Percentiles rank a stretch among this genome's conserved stretches.
Conservation (phyloP, 1,284 basidiomycete genomes). For the Cryptococcus hybrid region DNA sequence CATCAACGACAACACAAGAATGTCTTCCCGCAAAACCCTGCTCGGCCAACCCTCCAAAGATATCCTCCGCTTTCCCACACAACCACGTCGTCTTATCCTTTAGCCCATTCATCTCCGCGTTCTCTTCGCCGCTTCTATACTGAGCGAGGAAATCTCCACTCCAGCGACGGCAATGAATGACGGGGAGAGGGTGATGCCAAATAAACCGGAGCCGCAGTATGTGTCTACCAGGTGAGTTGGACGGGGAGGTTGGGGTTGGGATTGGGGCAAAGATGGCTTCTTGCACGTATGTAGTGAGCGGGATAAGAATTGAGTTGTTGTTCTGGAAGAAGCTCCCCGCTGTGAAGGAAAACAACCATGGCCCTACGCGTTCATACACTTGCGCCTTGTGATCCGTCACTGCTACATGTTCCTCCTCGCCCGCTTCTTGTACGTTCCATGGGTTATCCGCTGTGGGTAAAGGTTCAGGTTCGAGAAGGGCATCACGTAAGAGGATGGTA, state of each 20-base stretch:
- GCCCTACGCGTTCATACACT: constrained; percentile 81
- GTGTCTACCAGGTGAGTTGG: constrained; percentile 86
- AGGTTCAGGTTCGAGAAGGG: constrained; percentile 53
- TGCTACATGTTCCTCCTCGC: constrained; percentile 64
- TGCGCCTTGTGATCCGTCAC: constrained; percentile 77
- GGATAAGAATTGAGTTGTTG: constrained; percentile 87
- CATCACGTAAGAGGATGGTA: constrained; percentile 88
- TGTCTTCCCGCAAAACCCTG: constrained; percentile 39
- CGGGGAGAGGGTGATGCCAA: constrained; percentile 81
- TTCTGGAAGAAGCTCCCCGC: constrained; percentile 97
- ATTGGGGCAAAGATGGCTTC: constrained; percentile 62
- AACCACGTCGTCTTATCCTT: constrained; percentile 51
- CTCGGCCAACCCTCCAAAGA: constrained; percentile 50
- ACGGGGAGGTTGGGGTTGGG: constrained; percentile 1
- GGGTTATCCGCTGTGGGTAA: constrained; percentile 5
- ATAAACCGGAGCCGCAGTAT: constrained; percentile 86
- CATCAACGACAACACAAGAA: constrained; percentile 49
- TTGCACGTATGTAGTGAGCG: constrained; percentile 77
- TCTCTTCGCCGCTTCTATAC: constrained; percentile 77
- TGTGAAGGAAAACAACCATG: constrained; percentile 79
- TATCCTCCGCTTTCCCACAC: constrained; percentile 58
- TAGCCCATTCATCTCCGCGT: constrained; percentile 70
- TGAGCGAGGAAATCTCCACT: constrained; percentile 74
- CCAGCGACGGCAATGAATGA: constrained; percentile 79
- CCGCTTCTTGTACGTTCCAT: background rate